Evolutionary conservation across 768 basidiomycete species (phyloP), one percentile per base, ranked within the genome.

Genomic region (Paxillus ammoniavirescens): DNA sequence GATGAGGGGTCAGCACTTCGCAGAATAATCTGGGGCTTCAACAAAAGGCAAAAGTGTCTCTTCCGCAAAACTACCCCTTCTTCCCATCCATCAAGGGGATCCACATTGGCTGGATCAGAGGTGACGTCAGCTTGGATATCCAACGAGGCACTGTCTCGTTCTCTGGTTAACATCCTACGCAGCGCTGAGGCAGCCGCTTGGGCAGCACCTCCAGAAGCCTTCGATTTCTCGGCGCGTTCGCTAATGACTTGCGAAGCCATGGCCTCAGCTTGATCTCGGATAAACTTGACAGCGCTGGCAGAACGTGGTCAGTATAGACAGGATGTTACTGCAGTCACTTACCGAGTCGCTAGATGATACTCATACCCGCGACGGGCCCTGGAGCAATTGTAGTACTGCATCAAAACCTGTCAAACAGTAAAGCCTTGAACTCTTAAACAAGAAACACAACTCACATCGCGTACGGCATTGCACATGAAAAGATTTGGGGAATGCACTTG

Each of bases 1-100:
- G 66, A 49, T 10, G 63, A 70, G 43, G 68, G 65, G 15, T 75
- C 66, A 37, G 86, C 82, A 55, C 84, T 89, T 17, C 82, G 77
- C 26, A 97, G 72, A 9, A 93, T 83, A 48, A 98, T 82, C 65
- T 98, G 95, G 12, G 95, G 93, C 62, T 94, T 94, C 54, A 96
- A 73, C 33, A 98, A 77, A n/a, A 93, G 76, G 64, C 90, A 89
- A 66, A 89, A 88, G 64, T 93, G 83, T 40, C 84, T 83, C 60
- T 88, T 88, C 48, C 74, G 73, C 30, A 88, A 73, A 28, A 84
- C 79, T 44, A 90, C 83, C 1, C 84, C 86, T 35, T 87, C 82
- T 26, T 78, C 78, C 87, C 88, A 91, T 13, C 89, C 89, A 41
- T 80, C 74, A 49, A 90, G 66, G 10, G 89, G 87, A 49, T 87